Conservation (phyloP, 345 rosid genomes). For the Trapa incisa region DNA sequence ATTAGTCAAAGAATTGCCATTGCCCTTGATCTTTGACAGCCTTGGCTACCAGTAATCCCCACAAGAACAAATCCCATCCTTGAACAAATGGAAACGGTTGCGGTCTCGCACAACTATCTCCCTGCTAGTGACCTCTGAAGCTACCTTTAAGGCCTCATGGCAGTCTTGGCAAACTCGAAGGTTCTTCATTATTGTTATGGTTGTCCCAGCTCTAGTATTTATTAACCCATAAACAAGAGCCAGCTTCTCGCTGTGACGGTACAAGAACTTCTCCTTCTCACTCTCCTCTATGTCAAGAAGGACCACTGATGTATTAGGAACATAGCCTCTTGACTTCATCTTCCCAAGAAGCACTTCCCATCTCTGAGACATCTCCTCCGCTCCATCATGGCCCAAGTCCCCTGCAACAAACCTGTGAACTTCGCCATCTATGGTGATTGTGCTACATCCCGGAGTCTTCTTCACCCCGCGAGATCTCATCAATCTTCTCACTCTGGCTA, state of each 20-base stretch:
- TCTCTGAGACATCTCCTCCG: conserved; percentile 20
- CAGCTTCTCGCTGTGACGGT: conserved; percentile 45
- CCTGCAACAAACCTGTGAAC: conserved; percentile 51
- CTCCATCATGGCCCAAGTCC: conserved; percentile 29
- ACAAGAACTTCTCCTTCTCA: conserved; percentile 34
- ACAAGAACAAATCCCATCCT: conserved; percentile 40
- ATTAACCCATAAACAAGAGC: conserved; percentile 38
- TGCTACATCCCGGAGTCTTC: conserved; percentile 65
- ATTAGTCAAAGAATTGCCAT: too few species aligned
- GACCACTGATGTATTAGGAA: conserved; percentile 33
- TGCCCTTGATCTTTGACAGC: too few species aligned
- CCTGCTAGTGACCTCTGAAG: conserved; percentile 26
- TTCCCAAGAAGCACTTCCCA: conserved; percentile 22
- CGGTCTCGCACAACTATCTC: conserved; percentile 43
- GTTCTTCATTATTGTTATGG: conserved; percentile 42
- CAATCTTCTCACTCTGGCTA: conserved; percentile 43
- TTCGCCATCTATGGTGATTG: conserved; percentile 41
- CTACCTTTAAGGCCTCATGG: conserved; percentile 32
- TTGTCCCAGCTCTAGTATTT: conserved; percentile 25
- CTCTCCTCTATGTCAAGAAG: conserved; percentile 44
- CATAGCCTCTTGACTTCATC: conserved; percentile 34
- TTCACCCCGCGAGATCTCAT: conserved; percentile 45
- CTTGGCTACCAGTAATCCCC: conserved; percentile 31
- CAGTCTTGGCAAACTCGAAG: conserved; percentile 50
- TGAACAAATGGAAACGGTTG: conserved; percentile 43